Evolutionary conservation across 768 basidiomycete species (phyloP), one percentile per base, ranked within the genome.

Genomic region (Chlorophyllum brunneum): DNA sequence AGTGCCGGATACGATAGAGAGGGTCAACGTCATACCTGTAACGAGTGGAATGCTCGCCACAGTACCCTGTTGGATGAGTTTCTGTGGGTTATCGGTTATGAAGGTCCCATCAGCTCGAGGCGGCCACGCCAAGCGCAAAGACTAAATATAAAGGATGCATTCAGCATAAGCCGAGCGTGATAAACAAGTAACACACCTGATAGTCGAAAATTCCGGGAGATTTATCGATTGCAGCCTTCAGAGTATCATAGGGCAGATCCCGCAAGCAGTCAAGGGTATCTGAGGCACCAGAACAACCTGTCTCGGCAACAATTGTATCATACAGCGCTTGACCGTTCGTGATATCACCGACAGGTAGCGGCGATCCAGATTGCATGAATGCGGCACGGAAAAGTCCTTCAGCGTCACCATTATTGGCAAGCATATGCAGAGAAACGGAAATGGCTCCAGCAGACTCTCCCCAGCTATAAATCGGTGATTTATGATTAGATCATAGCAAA

Each of bases 361-460:
- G 76, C 0, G 73, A 68, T 2, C 78, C 78, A 8, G 75, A 77
- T 61, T 77, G 63, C 79, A 81, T 77, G 59, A 79, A 72, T 3
- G 63, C 79, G 11, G 67, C 79, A 11, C 74, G 76, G 68, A 78
- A 81, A 1, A 81, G 64, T 0, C 73, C 72, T 49, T 76, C 74
- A 13, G 62, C 66, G 43, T 78, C 56, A 1, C 76, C 78, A 6
- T 62, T 66, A 55, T 77, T 76, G 29, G 73, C 65, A 6, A 80
- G 46, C 71, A 80, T 77, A 8, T 82, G 80, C 26, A 79, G 55
- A 4, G 73, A 63, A 5, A 75, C 76, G 34, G 76, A 76, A 41
- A 80, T 75, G 1, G 82, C 80, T 4, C 83, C 83, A 0, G 82
- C 80, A 7, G 74, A 76, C 62, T 82, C 73, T 11, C 83, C 83